Evolutionary conservation across 371 early-diverging fungal species (phyloP), one percentile per base, ranked within the genome.

Genomic region (Mucor velutinosus): DNA sequence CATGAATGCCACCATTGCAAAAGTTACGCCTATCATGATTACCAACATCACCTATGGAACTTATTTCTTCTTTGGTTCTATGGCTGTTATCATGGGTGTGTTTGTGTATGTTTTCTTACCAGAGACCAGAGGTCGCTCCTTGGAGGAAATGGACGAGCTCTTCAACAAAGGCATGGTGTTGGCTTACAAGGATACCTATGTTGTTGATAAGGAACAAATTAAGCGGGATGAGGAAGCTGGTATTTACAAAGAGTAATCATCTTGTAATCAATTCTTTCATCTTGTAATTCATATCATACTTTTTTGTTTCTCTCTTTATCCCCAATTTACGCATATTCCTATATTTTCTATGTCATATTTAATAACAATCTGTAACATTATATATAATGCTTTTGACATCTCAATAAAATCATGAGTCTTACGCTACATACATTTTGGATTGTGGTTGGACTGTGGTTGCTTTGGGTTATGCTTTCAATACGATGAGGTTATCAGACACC

Each of bases 71-170:
- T 89, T 81, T 67, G 88, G 84, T 8, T 58, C 69, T 41, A 63
- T 70, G 25, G 77, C 84, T 30, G 62, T 89, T 12, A 15, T 77
- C 21, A 84, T 86, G 83, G 79, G 78, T 14, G 3, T 69, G 12
- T 74, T 79, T 64, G 76, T 80, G 29, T 80, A 45, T 67, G 33
- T 85, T 32, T 81, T 81, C 19, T 75, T 91, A 23, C 90, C 89
- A 7, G 91, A 91, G 62, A 91, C 91, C 12, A 78, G 80, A 60
- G 90, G 90, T 14, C 64, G 76, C 29, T 79, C 84, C n/a, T 75
- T 90, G 25, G 90, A 90, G 76, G 87, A 90, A 47, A 86, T 90
- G 69, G 78, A 82, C 21, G 70, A 72, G n/a, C 29, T 71, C 3
- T 71, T 71, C 47, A 41, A 58, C 25, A 45, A 21, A 32, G 67